Evolutionary conservation across 805 yeast genomes (phyloP).

Genomic region (Ogataea zsoltii): DNA sequence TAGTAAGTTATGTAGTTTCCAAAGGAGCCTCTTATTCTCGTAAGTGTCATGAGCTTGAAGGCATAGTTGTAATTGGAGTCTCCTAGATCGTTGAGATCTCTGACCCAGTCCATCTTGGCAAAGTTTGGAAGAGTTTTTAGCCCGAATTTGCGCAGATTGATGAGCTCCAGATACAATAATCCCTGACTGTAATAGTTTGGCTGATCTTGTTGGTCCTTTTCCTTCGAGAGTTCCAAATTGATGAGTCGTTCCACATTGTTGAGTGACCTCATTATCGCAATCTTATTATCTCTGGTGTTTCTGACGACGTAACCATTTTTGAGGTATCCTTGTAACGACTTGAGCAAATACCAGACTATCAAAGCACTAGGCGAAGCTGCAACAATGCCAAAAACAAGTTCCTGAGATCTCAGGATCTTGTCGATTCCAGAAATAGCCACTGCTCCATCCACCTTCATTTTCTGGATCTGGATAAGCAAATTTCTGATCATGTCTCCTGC

Average conservation of each 20-base stretch:
- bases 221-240: constrained; percentile 19
- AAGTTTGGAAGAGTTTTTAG: constrained; percentile 48
- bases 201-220: constrained; percentile 10
- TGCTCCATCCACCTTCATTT: constrained; percentile 93
- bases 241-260: constrained; percentile 41
- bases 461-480: constrained; percentile 87
- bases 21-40: constrained; percentile 64
- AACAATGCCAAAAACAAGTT: constrained; percentile 87
- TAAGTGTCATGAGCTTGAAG: constrained; percentile 48
- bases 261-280: constrained; percentile 43
- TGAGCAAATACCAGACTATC: constrained; percentile 49
- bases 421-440: constrained; percentile 90
- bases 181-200: constrained; percentile 52
- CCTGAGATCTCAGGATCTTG: constrained; percentile 84
- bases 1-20: neutral
- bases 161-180: constrained; percentile 62
- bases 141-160: constrained; percentile 55
- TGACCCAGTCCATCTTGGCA: constrained; percentile 54
- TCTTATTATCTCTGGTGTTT: constrained; percentile 37
- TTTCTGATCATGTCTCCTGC: constrained; percentile 75
- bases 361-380: constrained; percentile 82
- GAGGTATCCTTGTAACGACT: constrained; percentile 31
- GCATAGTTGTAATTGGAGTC: constrained; percentile 38
- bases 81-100: constrained; percentile 63
- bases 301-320: constrained; percentile 39